These are phyloP conservation scores for Edaphochlamys debaryana DNA, from an alignment of 139 green algal genomes.

Conservation along the genomic window DNA sequence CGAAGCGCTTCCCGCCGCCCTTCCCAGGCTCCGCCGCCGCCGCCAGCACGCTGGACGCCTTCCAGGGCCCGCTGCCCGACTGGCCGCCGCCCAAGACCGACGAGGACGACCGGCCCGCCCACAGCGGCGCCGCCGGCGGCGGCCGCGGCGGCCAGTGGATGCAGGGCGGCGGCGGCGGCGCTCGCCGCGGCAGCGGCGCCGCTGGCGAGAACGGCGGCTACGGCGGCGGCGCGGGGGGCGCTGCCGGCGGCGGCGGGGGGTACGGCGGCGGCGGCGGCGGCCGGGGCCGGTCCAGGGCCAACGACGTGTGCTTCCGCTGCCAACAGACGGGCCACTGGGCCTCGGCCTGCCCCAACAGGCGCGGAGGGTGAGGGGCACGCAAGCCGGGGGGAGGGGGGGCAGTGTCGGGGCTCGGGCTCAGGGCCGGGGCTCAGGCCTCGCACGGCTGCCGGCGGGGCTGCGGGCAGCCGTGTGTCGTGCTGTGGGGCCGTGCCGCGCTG, in stretches of 20 bases:
- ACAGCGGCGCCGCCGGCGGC: constrained; percentile 9
- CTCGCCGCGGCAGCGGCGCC: neutral
- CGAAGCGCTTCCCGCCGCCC: constrained; percentile 1
- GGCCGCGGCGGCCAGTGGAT: neutral
- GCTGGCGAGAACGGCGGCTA: neutral
- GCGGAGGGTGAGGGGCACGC: neutral
- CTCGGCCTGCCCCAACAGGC: constrained; percentile 23
- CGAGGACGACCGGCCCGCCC: neutral
- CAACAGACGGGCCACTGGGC: constrained; percentile 33
- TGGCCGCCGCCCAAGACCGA: constrained; percentile 13
- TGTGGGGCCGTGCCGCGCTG: too few relatives aligned
- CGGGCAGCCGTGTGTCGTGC: too few relatives aligned
- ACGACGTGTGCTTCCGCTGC: constrained; percentile 47
- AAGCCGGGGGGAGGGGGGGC: neutral
- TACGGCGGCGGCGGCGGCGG: constrained; percentile 1
- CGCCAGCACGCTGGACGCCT: neutral
- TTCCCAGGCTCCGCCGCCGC: neutral
- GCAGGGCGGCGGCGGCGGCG: neutral
- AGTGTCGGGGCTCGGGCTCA: neutral
- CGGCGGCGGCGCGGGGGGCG: neutral
- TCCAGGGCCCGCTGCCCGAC: neutral
- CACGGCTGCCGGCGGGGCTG: too few relatives aligned
- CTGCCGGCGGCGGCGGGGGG: neutral
- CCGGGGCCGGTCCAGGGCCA: neutral
- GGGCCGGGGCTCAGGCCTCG: too few relatives aligned